Base-by-base conservation (phyloP, 345 rosid species). In the Rhodomyrtus tomentosa region DNA sequence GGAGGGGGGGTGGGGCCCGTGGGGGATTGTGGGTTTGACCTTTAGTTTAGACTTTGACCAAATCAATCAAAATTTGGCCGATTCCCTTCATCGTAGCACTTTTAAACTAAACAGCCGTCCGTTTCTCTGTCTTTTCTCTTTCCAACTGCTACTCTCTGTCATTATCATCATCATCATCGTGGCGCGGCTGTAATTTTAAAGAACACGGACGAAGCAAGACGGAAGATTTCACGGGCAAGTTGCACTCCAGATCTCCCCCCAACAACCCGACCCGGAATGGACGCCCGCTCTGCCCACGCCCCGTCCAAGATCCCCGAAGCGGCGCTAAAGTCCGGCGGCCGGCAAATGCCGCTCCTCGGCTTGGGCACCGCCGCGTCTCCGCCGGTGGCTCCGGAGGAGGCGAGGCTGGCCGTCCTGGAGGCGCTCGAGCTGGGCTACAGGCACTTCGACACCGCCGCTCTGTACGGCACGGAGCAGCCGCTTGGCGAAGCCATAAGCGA, bases 401-500 rank as follows among this genome's bases (percentile, higher is more conserved):
- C 89, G 12, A 87, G 85, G 55, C 55, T 56, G 36, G 92, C 88
- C 4, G 84, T 89, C 85, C 87, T 91, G 51, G 85, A 90, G 42
- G 91, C 92, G 18, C 86, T 90, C 29, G 79, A 87, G 86, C 82
- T 90, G 18, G 92, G 92, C 6, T 91, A 90, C 82, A 76, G 92
- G 50, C 92, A 90, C 81, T 90, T 91, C 48, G 92, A 91, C 82
- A 89, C 92, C 13, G 93, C 93, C 50, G 32, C 89, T 1, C 32
- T 85, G n/a, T 91, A 91, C 72, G 82, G 58, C 25, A 84, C 90
- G 6, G 92, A 91, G 87, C 62, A 89, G 89, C 83, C 88, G 2
- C 86, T 91, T 11, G 93, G 93, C 18, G 89, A 89, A 80, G 93
- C 93, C 59, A 85, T 88, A 24, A 80, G 84, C 3, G 92, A 93